phyloP scores from a whole-genome alignment of 2,329 filamentous ascomycete species.

The Fonsecaea pugnacius region DNA sequence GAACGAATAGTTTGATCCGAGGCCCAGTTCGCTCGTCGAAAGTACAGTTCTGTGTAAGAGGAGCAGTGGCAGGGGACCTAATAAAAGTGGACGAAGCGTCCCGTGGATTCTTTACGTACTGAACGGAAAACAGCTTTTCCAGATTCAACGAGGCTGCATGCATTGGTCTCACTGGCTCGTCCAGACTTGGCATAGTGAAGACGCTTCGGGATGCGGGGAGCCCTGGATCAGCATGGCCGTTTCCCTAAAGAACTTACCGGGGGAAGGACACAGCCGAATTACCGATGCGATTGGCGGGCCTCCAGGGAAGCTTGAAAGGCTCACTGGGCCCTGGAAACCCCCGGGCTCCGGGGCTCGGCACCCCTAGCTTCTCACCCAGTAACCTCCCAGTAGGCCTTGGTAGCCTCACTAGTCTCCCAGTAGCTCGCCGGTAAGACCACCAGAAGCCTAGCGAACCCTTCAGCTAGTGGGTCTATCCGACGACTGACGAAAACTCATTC shows the following conservation, averaged over 20 bases:
- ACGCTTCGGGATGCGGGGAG: constrained; percentile 19
- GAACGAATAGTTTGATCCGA: not conserved
- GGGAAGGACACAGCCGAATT: constrained; percentile 8
- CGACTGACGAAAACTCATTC: constrained; percentile 4
- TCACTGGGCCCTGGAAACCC: not conserved
- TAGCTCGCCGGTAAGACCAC: not conserved
- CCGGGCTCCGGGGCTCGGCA: not conserved
- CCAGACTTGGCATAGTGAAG: constrained; percentile 11
- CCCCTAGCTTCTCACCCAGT: not conserved
- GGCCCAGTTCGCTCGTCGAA: not conserved
- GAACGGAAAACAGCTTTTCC: not conserved
- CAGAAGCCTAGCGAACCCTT: not conserved
- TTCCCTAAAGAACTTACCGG: constrained; percentile 4
- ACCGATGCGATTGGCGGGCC: not conserved
- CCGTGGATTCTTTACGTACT: constrained; percentile 17
- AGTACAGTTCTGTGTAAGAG: not conserved
- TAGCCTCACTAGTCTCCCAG: not conserved
- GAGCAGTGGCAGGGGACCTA: not conserved
- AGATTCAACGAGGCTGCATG: constrained; percentile 19
- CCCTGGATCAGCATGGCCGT: constrained; percentile 14
- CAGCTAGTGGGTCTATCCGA: not conserved
- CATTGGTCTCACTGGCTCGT: not conserved
- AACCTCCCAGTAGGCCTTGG: not conserved
- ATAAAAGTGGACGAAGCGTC: not conserved
- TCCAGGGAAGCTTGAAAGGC: not conserved